Evolutionary conservation across 106 monocot genomes (phyloP).

Genomic region (Triglochin maritima): DNA sequence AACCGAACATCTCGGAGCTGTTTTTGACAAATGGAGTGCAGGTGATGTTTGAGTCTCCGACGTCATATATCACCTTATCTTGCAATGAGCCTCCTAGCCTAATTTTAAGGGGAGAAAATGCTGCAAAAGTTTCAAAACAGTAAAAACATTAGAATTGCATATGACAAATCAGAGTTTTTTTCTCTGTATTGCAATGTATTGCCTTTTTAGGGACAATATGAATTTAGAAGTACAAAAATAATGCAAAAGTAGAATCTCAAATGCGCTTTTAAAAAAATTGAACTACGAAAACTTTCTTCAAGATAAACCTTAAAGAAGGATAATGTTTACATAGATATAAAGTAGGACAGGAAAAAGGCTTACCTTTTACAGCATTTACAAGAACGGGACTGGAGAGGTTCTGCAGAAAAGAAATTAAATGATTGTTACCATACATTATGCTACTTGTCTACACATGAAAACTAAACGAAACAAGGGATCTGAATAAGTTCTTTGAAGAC

Average conservation of each 20-base stretch:
- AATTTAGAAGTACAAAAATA: too few relatives aligned
- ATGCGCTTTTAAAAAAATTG: too few relatives aligned
- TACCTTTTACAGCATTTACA: slow-evolving; percentile 90
- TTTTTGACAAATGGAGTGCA: slow-evolving; percentile 24
- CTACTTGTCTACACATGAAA: too few relatives aligned
- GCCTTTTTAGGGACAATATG: too few relatives aligned
- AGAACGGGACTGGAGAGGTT: slow-evolving; percentile 68
- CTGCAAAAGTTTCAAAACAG: slow-evolving; percentile 27
- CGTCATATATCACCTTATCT: slow-evolving; percentile 79
- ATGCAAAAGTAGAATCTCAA: too few relatives aligned
- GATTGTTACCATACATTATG: too few relatives aligned
- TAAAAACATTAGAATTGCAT: neutral
- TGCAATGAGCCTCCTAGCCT: slow-evolving; percentile 83
- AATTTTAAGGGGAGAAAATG: slow-evolving; percentile 72
- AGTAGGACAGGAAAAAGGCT: neutral
- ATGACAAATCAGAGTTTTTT: neutral
- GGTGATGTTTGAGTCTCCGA: slow-evolving; percentile 17
- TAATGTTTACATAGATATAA: neutral
- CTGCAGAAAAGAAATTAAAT: slow-evolving; percentile 31
- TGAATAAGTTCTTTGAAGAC: too few relatives aligned
- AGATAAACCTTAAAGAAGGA: neutral
- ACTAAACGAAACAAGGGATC: too few relatives aligned
- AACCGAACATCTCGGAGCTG: slow-evolving; percentile 66
- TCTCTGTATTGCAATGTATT: neutral
- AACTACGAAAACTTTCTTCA: too few relatives aligned